Percentiles rank a stretch among this genome's conserved stretches.
These are phyloP conservation scores for Blumeria graminis DNA, from an alignment of 2,329 filamentous ascomycete genomes.

Conservation along the genomic window DNA sequence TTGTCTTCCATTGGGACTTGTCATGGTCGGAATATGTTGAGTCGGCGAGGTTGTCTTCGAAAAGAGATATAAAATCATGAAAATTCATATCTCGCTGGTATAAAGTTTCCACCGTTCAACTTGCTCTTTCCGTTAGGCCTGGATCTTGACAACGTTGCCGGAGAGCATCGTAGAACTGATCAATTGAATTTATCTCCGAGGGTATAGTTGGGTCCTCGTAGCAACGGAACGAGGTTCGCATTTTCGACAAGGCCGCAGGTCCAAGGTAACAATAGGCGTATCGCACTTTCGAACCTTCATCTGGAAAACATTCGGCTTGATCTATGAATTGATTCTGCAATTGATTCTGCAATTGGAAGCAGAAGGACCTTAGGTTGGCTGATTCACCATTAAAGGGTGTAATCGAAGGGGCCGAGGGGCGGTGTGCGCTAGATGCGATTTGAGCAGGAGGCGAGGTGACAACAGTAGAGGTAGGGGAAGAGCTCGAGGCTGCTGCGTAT, in stretches of 20 bases:
- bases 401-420: neutral
- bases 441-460: neutral
- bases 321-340: neutral
- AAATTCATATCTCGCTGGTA: neutral
- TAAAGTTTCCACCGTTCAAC: neutral
- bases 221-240: neutral
- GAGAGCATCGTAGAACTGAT: neutral
- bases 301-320: neutral
- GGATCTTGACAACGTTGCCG: constrained; percentile 1
- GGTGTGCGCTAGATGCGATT: neutral
- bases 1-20: neutral
- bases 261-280: neutral
- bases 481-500: neutral
- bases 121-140: neutral
- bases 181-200: neutral
- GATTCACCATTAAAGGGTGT: neutral
- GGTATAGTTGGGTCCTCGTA: neutral
- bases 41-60: neutral
- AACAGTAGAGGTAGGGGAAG: neutral
- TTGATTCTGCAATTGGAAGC: neutral
- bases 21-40: neutral
- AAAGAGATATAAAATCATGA: neutral
- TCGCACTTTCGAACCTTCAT: neutral
- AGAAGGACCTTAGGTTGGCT: neutral
- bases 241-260: neutral